A percentile compares a stretch with the other conserved stretches of the same genome.
Evolutionary conservation across 129 eudicot genomes (phyloP).

Genomic region (Dittrichia graveolens): DNA sequence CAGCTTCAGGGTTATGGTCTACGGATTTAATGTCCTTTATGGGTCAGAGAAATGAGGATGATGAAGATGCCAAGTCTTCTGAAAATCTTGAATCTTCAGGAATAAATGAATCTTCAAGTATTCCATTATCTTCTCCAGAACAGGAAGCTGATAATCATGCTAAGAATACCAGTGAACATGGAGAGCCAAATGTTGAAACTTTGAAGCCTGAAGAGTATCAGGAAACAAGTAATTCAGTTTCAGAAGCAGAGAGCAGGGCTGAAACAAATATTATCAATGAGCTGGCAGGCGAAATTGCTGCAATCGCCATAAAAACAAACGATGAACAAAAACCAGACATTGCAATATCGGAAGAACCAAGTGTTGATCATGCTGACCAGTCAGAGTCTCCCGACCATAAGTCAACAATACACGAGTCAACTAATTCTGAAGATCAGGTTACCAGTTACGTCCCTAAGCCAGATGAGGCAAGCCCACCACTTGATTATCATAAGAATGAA

Average conservation of each 20-base stretch:
- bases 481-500: conserved; percentile 29
- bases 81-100: conserved; percentile 27
- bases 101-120: conserved; percentile 37
- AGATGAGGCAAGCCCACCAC: conserved; percentile 19
- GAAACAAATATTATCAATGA: conserved; percentile 20
- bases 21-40: conserved; percentile 60
- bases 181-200: conserved; percentile 40
- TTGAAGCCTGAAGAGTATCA: conserved; percentile 35
- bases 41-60: conserved; percentile 68
- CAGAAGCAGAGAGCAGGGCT: conserved; percentile 21
- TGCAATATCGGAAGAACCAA: conserved; percentile 29
- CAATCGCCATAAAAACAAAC: conserved; percentile 9
- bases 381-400: conserved; percentile 26
- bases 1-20: conserved; percentile 76
- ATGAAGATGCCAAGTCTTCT: conserved; percentile 49
- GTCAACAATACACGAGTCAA: conserved; percentile 31
- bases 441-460: conserved; percentile 15
- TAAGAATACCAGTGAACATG: conserved; percentile 39
- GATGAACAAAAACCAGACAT: conserved; percentile 3
- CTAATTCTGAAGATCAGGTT: conserved; percentile 41
- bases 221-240: conserved; percentile 14
- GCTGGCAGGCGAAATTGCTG: conserved; percentile 19
- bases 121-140: conserved; percentile 36
- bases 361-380: conserved; percentile 33
- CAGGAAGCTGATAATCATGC: conserved; percentile 34